Base-by-base conservation (phyloP, 352 stramenopile genomes). In the Thraustochytrium aureum region DNA sequence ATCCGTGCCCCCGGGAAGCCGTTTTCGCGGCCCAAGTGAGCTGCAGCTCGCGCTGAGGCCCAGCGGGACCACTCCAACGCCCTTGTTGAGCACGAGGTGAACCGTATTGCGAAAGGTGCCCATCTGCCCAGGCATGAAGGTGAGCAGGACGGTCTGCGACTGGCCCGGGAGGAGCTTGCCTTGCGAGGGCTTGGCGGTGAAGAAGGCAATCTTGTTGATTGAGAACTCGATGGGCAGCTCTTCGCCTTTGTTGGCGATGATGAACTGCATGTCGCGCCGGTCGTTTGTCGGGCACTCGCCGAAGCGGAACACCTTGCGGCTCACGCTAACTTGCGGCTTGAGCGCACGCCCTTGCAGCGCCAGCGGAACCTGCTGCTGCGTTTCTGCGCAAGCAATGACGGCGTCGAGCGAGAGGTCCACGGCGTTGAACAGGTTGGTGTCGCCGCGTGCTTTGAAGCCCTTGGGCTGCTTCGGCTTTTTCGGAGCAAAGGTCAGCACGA, bases 81-180 rank as follows among this genome's bases (percentile, higher is more conserved):
- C 87, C 26, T 75, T 64, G 10, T 75, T 83, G 42, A 90, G 38
- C 7, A 64, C 60, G 26, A 90, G 61, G 60, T 85, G 75, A 17
- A 89, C 33, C 0, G 61, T 59, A 33, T 75, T 82, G 61, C 88
- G 83, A 52, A 95, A 95, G 3, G 85, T 84, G 6, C 93, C 93
- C 0, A 97, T 84, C 39, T 96, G 92, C 1, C 86, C 88, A 3
- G 93, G 93, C 0, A 88, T 84, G 62, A 97, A 97, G 62, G 90
- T 95, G 33, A 95, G 86, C 1, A 96, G 84, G 37, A 96, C 83
- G n/a, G 85, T 95, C 75, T 95, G 89, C 0, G 88, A 94, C 84
- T 96, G 90, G 38, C 92, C 60, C 2, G 92, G 88, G n/a, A 94
- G 87, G 4, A 97, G 81, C 0, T 87, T 86, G 0, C 93, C 92